Evolutionary conservation across 1,284 basidiomycete species (phyloP).

Genomic region (Ceratobasidium sp.): DNA sequence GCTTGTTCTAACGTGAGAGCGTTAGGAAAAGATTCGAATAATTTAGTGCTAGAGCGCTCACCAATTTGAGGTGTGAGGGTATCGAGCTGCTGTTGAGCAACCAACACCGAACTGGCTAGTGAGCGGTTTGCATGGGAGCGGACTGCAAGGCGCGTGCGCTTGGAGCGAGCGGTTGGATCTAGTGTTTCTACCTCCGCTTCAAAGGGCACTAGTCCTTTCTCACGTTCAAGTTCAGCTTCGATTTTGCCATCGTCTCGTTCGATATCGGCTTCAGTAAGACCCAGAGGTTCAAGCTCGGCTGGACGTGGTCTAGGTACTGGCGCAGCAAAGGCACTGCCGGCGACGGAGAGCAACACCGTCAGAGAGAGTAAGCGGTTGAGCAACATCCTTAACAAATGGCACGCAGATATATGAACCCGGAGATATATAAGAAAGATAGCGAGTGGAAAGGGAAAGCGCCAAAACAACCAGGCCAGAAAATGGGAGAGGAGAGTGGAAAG

Average conservation of each 20-base stretch:
- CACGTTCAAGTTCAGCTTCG: conserved; percentile 3
- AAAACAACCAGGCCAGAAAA: background rate
- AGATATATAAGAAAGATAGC: background rate
- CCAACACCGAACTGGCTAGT: conserved; percentile 6
- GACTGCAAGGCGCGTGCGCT: background rate
- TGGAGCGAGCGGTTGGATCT: background rate
- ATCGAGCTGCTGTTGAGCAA: conserved; percentile 32
- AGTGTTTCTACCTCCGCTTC: conserved; percentile 2
- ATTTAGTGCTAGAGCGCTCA: background rate
- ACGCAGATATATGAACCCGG: background rate
- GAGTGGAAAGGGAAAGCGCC: conserved; percentile 1
- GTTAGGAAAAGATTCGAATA: background rate
- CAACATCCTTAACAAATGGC: background rate
- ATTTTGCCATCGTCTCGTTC: background rate
- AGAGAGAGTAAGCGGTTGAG: conserved; percentile 24
- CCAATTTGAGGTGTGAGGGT: conserved; percentile 23
- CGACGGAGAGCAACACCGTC: conserved; percentile 16
- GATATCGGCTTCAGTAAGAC: background rate
- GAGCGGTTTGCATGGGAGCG: conserved; percentile 3
- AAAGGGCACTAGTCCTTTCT: background rate
- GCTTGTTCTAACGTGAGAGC: conserved; percentile 7
- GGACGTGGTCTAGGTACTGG: conserved; percentile 11
- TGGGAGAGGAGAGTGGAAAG: background rate
- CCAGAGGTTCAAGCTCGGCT: background rate
- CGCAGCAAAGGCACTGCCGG: conserved; percentile 12